phyloP scores from a whole-genome alignment of 495 filamentous ascomycete species.

The Endocarpon pusillum region DNA sequence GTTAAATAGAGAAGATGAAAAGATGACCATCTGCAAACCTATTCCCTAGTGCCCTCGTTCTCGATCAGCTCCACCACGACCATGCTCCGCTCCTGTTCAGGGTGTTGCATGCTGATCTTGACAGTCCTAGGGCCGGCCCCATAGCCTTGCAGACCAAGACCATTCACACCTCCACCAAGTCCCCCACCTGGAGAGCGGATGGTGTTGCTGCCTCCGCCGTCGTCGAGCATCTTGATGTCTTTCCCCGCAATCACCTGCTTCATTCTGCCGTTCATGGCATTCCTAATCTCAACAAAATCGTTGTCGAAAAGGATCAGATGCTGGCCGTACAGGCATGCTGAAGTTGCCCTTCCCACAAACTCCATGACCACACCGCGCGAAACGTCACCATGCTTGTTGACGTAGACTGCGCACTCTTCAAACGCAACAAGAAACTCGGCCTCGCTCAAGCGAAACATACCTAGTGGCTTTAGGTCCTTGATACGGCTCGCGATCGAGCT shows the following conservation, averaged over 20 bases:
- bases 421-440: slow-evolving; percentile 89
- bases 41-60: slow-evolving; percentile 83
- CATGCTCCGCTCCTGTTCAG: slow-evolving; percentile 61
- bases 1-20: too few species aligned
- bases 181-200: slow-evolving; percentile 13
- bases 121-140: slow-evolving; percentile 35
- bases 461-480: slow-evolving; percentile 63
- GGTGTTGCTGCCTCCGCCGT: slow-evolving; percentile 39
- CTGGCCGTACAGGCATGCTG: slow-evolving; percentile 65
- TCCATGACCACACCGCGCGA: slow-evolving; percentile 88
- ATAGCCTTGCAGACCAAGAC: slow-evolving; percentile 10
- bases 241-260: slow-evolving; percentile 86
- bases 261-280: slow-evolving; percentile 85
- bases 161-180: slow-evolving; percentile 14
- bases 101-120: slow-evolving; percentile 92
- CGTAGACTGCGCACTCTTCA: slow-evolving; percentile 88
- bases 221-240: slow-evolving; percentile 76
- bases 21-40: too few species aligned
- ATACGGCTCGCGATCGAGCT: slow-evolving; percentile 67
- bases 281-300: slow-evolving; percentile 91
- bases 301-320: slow-evolving; percentile 66
- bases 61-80: slow-evolving; percentile 83
- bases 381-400: slow-evolving; percentile 95
- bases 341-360: slow-evolving; percentile 79
- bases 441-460: slow-evolving; percentile 91